phyloP scores from a whole-genome alignment of 2,329 filamentous ascomycete species.

The Fusarium newnesense region DNA sequence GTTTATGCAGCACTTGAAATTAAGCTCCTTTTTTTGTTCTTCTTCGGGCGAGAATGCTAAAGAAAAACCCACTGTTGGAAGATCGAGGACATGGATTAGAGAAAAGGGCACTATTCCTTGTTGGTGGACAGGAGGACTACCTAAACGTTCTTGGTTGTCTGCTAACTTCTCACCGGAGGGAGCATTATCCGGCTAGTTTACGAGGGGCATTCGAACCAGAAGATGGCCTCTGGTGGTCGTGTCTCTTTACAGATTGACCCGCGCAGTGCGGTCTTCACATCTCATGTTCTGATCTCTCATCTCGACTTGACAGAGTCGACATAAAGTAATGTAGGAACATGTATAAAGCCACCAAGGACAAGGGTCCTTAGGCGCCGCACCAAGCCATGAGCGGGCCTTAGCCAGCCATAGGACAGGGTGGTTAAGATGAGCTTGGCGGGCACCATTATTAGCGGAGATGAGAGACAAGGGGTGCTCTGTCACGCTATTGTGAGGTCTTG shows the following conservation, averaged over 20 bases:
- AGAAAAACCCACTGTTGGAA: slow-evolving; percentile 13
- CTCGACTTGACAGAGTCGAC: slow-evolving; percentile 6
- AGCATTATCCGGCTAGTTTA: background rate
- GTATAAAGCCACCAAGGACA: slow-evolving; percentile 14
- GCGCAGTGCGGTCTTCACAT: background rate
- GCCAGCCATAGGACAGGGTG: slow-evolving; percentile 38
- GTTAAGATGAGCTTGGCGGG: slow-evolving; percentile 47
- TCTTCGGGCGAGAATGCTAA: slow-evolving; percentile 13
- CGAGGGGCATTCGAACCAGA: background rate
- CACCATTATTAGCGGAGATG: slow-evolving; percentile 48
- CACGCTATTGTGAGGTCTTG: slow-evolving; percentile 25
- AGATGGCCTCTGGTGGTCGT: background rate
- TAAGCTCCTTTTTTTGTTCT: slow-evolving; percentile 9
- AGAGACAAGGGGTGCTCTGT: slow-evolving; percentile 36
- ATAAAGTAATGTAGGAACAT: slow-evolving; percentile 25
- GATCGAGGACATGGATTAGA: slow-evolving; percentile 28
- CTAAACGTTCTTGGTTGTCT: background rate
- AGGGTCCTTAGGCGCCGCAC: slow-evolving; percentile 42
- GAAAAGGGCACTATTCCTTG: slow-evolving; percentile 17
- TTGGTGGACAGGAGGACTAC: slow-evolving; percentile 20
- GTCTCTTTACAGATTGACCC: background rate
- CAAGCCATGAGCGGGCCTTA: slow-evolving; percentile 32
- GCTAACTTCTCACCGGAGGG: background rate
- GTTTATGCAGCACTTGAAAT: slow-evolving; percentile 6
- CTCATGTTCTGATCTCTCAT: slow-evolving; percentile 13